Evolutionary conservation across 345 rosid genomes (phyloP), one percentile per base, ranked within the genome.

Genomic region (Citrus inodora): DNA sequence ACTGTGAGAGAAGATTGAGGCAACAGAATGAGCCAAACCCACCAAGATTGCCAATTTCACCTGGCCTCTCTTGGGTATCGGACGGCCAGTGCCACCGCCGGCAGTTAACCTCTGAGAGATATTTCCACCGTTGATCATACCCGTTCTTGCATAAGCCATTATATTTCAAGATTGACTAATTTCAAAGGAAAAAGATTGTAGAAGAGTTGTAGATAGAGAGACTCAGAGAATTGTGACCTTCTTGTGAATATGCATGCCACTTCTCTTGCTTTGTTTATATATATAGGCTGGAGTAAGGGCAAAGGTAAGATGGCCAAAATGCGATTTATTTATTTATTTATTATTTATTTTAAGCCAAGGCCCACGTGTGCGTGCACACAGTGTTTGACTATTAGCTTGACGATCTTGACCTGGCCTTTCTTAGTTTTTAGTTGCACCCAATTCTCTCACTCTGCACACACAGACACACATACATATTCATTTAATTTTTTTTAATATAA

Each of bases 1-100:
- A 37, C 27, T 78, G 32, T 55, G 80, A 37, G 85, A 77, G 80
- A 91, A 91, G 73, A 91, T 81, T 4, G 94, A 90, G 80, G 90
- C 92, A 66, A 93, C 72, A 46, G 89, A 73, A 61, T 88, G 86
- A 71, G 90, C 92, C 75, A 93, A 67, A 3, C 87, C 91, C 69
- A 88, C 79, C 30, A 88, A 81, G 42, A 93, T 86, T 5, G 88
- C 94, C 88, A 90, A 82, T 88, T 90, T 93, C 80, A 93, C 91
- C 73, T 83, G 89, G 2, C 97, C 95, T 84, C 97, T 89, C 86
- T 87, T 90, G 1, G 97, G 97, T 16, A 90, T 85, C 75, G 78
- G 89, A 78, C 97, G 94, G 85, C 88, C 58, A n/a, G 51, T 13
- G 51, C 51, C 5, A 46, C 51, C 17, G 10, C 17, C 51, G 16